A percentile compares a stretch with the other conserved stretches of the same genome.
phyloP scores from a whole-genome alignment of 129 eudicot species.

The carrot (Daucus carota) region DNA sequence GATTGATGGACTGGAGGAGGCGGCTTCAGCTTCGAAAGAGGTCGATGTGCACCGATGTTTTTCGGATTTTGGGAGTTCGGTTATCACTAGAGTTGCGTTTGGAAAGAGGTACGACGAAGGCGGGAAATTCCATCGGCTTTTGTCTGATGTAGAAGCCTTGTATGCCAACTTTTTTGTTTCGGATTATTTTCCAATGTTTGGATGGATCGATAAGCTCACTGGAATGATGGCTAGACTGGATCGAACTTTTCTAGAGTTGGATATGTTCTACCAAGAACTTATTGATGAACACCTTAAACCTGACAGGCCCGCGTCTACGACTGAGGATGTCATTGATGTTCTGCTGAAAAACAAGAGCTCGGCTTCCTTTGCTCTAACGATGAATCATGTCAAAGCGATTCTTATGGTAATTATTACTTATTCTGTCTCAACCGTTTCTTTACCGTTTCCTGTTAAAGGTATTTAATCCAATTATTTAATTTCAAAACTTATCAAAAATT shows the following conservation, averaged over 20 bases:
- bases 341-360: not conserved
- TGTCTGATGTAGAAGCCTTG: not conserved
- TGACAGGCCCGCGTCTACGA: not conserved
- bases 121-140: not conserved
- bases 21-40: not conserved
- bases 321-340: not conserved
- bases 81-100: no score
- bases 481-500: no score
- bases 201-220: no score
- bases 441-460: no score
- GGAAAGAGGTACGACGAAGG: slow-evolving; percentile 1
- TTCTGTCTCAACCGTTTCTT: no score
- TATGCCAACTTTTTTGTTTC: not conserved
- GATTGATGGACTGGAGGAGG: not conserved
- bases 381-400: not conserved
- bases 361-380: no score
- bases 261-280: not conserved
- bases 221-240: not conserved
- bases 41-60: not conserved
- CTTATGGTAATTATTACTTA: not conserved
- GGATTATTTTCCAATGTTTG: not conserved
- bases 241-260: not conserved
- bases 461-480: no score
- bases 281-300: not conserved
- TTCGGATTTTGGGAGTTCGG: not conserved